These are phyloP conservation scores for Angophora floribunda DNA, from an alignment of 345 rosid species.

Conservation along the genomic window DNA sequence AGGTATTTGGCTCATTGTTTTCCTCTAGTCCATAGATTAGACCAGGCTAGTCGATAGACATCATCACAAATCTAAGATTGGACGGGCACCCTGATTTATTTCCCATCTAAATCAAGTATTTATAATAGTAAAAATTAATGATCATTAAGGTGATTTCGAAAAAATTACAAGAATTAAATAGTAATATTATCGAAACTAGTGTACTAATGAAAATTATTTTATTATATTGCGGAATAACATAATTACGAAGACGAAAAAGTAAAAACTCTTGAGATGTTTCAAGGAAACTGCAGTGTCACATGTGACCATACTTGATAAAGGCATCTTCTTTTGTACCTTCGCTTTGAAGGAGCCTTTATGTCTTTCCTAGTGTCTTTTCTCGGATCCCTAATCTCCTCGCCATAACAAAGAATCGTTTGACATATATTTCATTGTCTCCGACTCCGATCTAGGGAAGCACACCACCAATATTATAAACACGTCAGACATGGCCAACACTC, in stretches of 20 bases:
- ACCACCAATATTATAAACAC: neutral
- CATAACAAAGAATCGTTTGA: neutral
- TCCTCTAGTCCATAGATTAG: neutral
- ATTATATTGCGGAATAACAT: neutral
- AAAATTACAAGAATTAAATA: neutral
- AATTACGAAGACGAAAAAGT: fast-evolving
- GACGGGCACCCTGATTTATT: neutral
- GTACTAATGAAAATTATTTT: neutral
- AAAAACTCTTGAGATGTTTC: neutral
- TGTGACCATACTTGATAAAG: neutral
- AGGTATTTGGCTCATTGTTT: neutral
- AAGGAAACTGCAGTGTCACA: neutral
- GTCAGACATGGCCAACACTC: neutral
- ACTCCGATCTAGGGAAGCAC: neutral
- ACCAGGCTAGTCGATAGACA: neutral
- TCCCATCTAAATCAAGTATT: neutral
- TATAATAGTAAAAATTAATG: neutral
- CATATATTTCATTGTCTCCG: neutral
- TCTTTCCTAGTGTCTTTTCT: neutral
- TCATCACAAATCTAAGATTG: neutral
- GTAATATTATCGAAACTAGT: neutral
- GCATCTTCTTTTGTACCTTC: neutral
- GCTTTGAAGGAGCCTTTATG: neutral
- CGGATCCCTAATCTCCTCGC: neutral
- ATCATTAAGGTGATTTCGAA: neutral